Evolutionary conservation across 148 eudicot species (phyloP).

Genomic region (Linanthus parryae): DNA sequence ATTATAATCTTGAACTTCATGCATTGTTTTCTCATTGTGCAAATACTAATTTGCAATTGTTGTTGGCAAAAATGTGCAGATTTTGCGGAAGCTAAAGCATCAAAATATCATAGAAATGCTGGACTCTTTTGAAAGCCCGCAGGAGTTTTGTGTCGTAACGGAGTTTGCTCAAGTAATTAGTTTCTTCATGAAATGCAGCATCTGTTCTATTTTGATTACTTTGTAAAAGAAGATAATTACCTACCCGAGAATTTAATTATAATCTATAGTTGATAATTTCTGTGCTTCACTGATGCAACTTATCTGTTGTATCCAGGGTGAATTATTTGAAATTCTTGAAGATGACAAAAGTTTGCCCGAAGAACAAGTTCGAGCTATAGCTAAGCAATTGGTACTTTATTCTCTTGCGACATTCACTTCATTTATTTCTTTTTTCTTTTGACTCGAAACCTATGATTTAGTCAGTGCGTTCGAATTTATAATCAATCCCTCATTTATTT

Average conservation of each 20-base stretch:
- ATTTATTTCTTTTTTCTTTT: neutral
- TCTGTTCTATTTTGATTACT: too few relatives aligned
- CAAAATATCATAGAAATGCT: slow-evolving; percentile 96
- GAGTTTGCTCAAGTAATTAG: slow-evolving; percentile 89
- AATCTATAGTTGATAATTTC: neutral
- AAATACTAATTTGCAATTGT: slow-evolving; percentile 1
- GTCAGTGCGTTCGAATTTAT: neutral
- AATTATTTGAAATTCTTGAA: slow-evolving; percentile 92
- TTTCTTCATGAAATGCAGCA: too few relatives aligned
- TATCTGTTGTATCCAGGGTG: slow-evolving; percentile 59
- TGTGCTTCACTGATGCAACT: slow-evolving; percentile 1
- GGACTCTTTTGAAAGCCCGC: slow-evolving; percentile 91
- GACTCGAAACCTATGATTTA: neutral
- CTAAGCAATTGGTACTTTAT: slow-evolving; percentile 83
- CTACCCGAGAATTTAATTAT: neutral
- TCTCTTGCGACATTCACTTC: neutral
- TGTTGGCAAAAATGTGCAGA: slow-evolving; percentile 33
- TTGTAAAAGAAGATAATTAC: neutral
- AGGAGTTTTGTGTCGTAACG: slow-evolving; percentile 95
- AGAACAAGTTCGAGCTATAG: slow-evolving; percentile 95
- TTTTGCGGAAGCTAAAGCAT: slow-evolving; percentile 88
- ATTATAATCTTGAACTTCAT: too few relatives aligned
- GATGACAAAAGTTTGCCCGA: slow-evolving; percentile 98
- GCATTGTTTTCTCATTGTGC: neutral
- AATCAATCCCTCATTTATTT: neutral